A percentile compares a stretch with the other conserved stretches of the same genome.
These are phyloP conservation scores for Arthrobotrys megalospora DNA, from an alignment of 2,329 filamentous ascomycete species.

Conservation along the genomic window DNA sequence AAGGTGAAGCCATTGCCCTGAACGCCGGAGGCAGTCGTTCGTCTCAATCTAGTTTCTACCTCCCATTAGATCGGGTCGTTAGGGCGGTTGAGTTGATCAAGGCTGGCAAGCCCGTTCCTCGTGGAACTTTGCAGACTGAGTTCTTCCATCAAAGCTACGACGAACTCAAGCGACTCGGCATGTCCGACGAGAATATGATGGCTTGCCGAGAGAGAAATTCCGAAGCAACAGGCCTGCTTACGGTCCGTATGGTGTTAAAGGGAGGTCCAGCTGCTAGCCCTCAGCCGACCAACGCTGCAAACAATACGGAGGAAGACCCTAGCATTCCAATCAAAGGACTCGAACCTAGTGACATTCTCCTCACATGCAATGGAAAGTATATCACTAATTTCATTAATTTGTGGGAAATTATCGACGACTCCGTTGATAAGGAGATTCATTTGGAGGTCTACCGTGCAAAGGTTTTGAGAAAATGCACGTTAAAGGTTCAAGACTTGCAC, in stretches of 20 bases:
- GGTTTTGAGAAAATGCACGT: conserved; percentile 58
- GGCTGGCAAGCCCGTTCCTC: conserved; percentile 62
- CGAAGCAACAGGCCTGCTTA: conserved; percentile 63
- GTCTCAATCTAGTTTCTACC: conserved; percentile 65
- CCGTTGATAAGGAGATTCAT: conserved; percentile 63
- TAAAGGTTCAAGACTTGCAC: conserved; percentile 64
- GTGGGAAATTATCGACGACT: conserved; percentile 65
- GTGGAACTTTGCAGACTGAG: conserved; percentile 65
- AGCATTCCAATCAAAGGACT: conserved; percentile 62
- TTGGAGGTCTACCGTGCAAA: conserved; percentile 64
- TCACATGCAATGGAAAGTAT: conserved; percentile 90
- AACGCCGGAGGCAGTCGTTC: conserved; percentile 65
- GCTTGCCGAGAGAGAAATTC: conserved; percentile 63
- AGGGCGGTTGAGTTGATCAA: conserved; percentile 65
- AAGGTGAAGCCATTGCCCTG: conserved; percentile 64
- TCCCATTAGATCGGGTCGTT: conserved; percentile 64
- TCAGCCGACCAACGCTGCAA: conserved; percentile 50
- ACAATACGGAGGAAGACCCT: conserved; percentile 60
- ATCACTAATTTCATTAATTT: conserved; percentile 75
- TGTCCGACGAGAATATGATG: conserved; percentile 64
- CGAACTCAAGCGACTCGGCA: conserved; percentile 63
- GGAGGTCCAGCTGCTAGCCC: conserved; percentile 63
- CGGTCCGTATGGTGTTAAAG: conserved; percentile 63
- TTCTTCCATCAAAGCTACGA: conserved; percentile 65
- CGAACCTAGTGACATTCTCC: conserved; percentile 81